Base-by-base conservation (phyloP, 208 protist genomes). In the Plasmodiophora brassicae region DNA sequence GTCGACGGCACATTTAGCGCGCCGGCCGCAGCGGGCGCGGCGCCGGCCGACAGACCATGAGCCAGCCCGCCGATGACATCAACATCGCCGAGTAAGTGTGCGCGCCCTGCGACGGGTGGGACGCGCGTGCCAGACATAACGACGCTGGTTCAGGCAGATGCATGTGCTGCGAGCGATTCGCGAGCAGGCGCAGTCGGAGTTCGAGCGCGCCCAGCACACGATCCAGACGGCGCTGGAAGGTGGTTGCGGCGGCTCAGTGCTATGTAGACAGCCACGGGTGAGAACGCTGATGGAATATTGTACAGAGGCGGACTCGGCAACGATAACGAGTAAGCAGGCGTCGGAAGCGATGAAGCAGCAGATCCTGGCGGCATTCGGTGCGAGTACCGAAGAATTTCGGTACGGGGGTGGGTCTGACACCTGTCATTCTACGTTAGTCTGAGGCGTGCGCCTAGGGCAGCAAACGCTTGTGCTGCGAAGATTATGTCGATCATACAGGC, bases 361-460 rank as follows among this genome's bases (percentile, higher is more conserved):
- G n/a, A 36, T 78, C 65, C n/a, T 78, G n/a, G 32, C 65, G 41
- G 65, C 65, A 36, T 78, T 78, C 65, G 65, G 65, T 5, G n/a
- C 65, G n/a, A 44, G 32, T 78, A 32, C n/a, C 5, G 65, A 78
- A 36, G 65, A 78, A 32, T 78, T 78, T 38, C 32, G 65, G 65
- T 78, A n/a, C n/a, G n/a, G n/a, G n/a, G n/a, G n/a, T n/a, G n/a
- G n/a, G n/a, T n/a, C n/a, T n/a, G n/a, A n/a, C n/a, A n/a, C n/a
- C n/a, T n/a, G n/a, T n/a, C n/a, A n/a, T n/a, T n/a, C n/a, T n/a
- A n/a, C n/a, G n/a, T n/a, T n/a, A n/a, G n/a, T n/a, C n/a, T n/a
- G n/a, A n/a, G n/a, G n/a, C n/a, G n/a, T n/a, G n/a, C 25, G 65
- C 41, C 41, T 32, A 78, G 65, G 41, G 14, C 5, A 44, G 65